Conservation (phyloP, 2,329 filamentous ascomycete species). For the Phialophora expanda region DNA sequence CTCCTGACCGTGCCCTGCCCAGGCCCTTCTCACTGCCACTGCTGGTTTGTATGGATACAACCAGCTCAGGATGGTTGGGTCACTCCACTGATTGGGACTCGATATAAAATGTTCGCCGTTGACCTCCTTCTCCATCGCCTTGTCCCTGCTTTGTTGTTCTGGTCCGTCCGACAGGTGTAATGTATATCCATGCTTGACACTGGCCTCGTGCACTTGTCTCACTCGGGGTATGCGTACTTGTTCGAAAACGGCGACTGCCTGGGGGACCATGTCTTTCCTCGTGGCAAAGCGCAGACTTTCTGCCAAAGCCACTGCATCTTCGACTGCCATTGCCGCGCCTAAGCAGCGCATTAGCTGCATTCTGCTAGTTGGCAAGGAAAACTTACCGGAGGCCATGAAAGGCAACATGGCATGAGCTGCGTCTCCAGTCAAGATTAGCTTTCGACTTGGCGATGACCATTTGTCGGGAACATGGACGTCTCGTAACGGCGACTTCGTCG, state of each 20-base stretch:
- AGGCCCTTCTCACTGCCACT: slow-evolving; percentile 44
- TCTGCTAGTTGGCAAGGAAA: not conserved
- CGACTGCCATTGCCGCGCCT: slow-evolving; percentile 15
- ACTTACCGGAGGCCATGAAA: slow-evolving; percentile 49
- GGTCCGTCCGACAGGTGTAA: slow-evolving; percentile 55
- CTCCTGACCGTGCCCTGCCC: slow-evolving; percentile 24
- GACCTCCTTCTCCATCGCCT: slow-evolving; percentile 50
- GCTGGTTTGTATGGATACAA: slow-evolving; percentile 56
- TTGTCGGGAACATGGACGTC: slow-evolving; percentile 20
- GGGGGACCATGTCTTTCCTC: not conserved
- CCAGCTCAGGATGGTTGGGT: slow-evolving; percentile 54
- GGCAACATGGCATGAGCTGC: slow-evolving; percentile 52
- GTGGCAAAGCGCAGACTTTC: slow-evolving; percentile 5
- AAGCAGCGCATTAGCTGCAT: not conserved
- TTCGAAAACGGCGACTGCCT: slow-evolving; percentile 6
- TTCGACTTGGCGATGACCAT: slow-evolving; percentile 40
- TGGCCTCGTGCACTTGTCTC: slow-evolving; percentile 48
- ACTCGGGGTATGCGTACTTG: slow-evolving; percentile 13
- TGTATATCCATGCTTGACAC: slow-evolving; percentile 52
- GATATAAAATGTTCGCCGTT: slow-evolving; percentile 44
- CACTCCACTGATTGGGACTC: slow-evolving; percentile 56
- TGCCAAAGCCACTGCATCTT: slow-evolving; percentile 11
- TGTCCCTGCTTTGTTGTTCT: slow-evolving; percentile 49
- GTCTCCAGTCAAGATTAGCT: slow-evolving; percentile 48
- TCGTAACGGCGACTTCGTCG: slow-evolving; percentile 9